These are phyloP conservation scores for Trichosphaerium sp. DNA, from an alignment of 78 protist genomes.

Conservation along the genomic window DNA sequence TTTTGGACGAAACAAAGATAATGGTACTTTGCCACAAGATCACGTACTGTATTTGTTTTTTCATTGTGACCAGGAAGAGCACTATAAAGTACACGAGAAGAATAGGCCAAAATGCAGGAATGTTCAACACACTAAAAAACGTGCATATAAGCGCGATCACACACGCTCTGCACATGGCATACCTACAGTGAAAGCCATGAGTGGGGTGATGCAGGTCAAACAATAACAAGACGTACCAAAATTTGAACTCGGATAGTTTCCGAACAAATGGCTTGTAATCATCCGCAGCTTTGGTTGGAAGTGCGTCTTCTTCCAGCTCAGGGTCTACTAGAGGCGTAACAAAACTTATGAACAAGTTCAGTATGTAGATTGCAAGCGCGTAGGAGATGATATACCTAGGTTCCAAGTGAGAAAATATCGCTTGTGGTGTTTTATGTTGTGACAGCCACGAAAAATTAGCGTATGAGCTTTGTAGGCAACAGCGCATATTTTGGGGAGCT, in stretches of 20 bases:
- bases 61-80: constrained; percentile 32
- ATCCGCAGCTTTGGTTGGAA: not conserved
- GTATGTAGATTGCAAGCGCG: constrained; percentile 34
- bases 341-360: constrained; percentile 24
- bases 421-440: too few species aligned
- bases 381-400: constrained; percentile 39
- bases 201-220: too few species aligned
- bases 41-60: constrained; percentile 14
- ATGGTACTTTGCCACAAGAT: too few species aligned
- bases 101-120: constrained; percentile 59
- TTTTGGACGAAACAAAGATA: too few species aligned
- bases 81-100: constrained; percentile 33
- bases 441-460: too few species aligned
- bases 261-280: constrained; percentile 30
- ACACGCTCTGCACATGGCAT: too few species aligned
- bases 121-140: constrained; percentile 13
- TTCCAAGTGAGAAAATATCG: too few species aligned
- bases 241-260: constrained; percentile 33
- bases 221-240: constrained; percentile 19
- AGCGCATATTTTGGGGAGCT: too few species aligned
- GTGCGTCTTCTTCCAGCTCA: constrained; percentile 9
- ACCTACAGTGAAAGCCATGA: too few species aligned
- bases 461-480: too few species aligned
- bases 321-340: constrained; percentile 33
- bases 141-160: not conserved